Evolutionary conservation across 306 rosid genomes (phyloP), one percentile per base, ranked within the genome.

Genomic region (Hippophae tibetana): DNA sequence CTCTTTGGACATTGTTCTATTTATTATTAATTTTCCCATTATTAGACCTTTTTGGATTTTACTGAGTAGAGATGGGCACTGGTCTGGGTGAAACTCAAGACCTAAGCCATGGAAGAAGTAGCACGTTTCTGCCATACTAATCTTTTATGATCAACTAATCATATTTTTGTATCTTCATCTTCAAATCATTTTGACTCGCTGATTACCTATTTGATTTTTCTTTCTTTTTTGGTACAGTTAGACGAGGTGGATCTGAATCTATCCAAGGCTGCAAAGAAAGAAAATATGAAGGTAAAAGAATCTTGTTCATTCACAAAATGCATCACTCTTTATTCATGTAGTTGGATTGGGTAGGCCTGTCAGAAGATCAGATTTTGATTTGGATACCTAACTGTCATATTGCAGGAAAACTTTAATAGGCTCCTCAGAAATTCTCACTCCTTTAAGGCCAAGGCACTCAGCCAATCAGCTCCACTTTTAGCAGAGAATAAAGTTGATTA

Each of bases 401-500:
- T 83, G 69, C 95, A 85, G 99, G 95, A 80, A 71, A 85, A 84
- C 66, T 52, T 84, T 5, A 70, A 73, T 57, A 83, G 81, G 73
- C 64, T 69, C 58, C 75, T 6, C 47, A 71, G 67, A 73, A 82
- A 75, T 74, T 72, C 80, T 18, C 69, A 81, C 79, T 79, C 87
- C 51, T 79, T 71, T 43, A 79, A 69, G 80, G 73, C 71, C 44
- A 70, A 78, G 68, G 6, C 78, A 7, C 81, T 62, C 61, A 88
- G 89, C 82, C 97, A 88, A 74, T 93, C 99, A 13, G 97, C 99
- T 66, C 99, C 99, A 50, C 93, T 93, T 64, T 84, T 82, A 71
- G 63, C 84, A 5, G 95, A 84, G 52, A 74, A 64, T 67, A 79
- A 74, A 63, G 78, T 77, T 41, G 95, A 82, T 71, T 58, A 72